Evolutionary conservation across 345 rosid genomes (phyloP), one percentile per base, ranked within the genome.

Genomic region (Gossypium turneri): DNA sequence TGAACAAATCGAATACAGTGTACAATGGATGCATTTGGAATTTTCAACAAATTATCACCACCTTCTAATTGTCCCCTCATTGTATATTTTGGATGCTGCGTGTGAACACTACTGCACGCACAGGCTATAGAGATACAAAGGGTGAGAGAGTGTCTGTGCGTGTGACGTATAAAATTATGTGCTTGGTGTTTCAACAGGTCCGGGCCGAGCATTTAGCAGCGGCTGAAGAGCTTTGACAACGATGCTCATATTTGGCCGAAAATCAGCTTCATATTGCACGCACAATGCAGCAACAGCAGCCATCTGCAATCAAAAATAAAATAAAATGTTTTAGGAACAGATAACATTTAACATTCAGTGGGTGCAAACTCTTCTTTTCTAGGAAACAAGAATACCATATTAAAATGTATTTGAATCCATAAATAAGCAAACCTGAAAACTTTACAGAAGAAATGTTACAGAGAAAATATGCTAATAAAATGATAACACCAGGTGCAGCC

Each of bases 161-260:
- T 44, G 13, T 63, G 19, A 43, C 25, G 50, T 15, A 66, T 61
- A 71, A 13, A 78, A 70, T 78, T 67, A 83, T 38, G 80, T 63
- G 79, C 79, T 73, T 66, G 82, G 82, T 16, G 85, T 55, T 78
- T 86, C 94, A 34, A 84, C 81, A 48, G 89, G 88, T 80, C 92
- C 84, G 11, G 90, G 84, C 79, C 96, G 85, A 58, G 94, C 87
- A 82, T 88, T 86, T 81, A 88, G 59, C 73, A 94, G 81, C 16
- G 98, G 98, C 76, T 92, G 97, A 16, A 94, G 89, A 62, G 98
- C 98, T 85, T 92, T 94, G 15, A 94, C 98, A 38, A 92, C 98
- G 19, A 94, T 92, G 87, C 98, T 94, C 98, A 94, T 94, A 86
- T 94, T 94, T 27, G 97, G 97, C 81, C 98, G 88, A 78, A 94